A percentile compares a stretch with the other conserved stretches of the same genome.
Evolutionary conservation across 306 rosid genomes (phyloP).

Genomic region (Trifolium fragiferum): DNA sequence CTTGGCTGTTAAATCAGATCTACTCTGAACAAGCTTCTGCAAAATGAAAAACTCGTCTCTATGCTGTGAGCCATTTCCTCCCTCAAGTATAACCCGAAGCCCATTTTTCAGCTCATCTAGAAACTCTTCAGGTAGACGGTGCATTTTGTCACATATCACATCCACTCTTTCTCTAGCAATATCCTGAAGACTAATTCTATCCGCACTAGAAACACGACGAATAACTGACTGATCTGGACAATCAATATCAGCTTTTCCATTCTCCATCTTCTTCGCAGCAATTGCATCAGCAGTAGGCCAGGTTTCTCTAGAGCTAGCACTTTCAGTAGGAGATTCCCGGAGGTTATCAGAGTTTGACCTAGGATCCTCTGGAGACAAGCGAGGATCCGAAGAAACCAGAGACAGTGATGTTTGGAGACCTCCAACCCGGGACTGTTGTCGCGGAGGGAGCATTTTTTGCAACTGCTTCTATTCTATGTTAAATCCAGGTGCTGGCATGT

Average conservation of each 20-base stretch:
- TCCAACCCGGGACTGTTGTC: slow-evolving; percentile 81
- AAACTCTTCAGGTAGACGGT: slow-evolving; percentile 77
- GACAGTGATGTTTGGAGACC: slow-evolving; percentile 84
- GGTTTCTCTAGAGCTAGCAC: slow-evolving; percentile 93
- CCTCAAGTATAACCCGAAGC: slow-evolving; percentile 83
- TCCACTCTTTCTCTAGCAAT: slow-evolving; percentile 92
- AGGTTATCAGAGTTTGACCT: slow-evolving; percentile 74
- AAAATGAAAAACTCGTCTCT: slow-evolving; percentile 80
- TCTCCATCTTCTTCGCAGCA: slow-evolving; percentile 83
- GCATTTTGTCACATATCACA: slow-evolving; percentile 81
- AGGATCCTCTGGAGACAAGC: slow-evolving; percentile 84
- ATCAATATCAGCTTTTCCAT: slow-evolving; percentile 73
- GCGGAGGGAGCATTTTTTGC: slow-evolving; percentile 75
- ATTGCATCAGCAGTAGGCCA: slow-evolving; percentile 79
- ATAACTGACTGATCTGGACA: slow-evolving; percentile 79
- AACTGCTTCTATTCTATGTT: slow-evolving; percentile 57
- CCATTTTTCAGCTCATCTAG: slow-evolving; percentile 79
- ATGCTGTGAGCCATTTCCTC: slow-evolving; percentile 85
- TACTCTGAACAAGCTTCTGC: slow-evolving; percentile 85
- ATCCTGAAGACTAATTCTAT: slow-evolving; percentile 84
- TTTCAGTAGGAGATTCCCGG: slow-evolving; percentile 90
- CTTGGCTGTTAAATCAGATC: slow-evolving; percentile 87
- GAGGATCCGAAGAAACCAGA: slow-evolving; percentile 79
- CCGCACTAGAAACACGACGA: slow-evolving; percentile 81
- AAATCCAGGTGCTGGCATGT: slow-evolving; percentile 67